These are phyloP conservation scores for Fusarium ramigenum DNA, from an alignment of 2,329 filamentous ascomycete species.

Conservation along the genomic window DNA sequence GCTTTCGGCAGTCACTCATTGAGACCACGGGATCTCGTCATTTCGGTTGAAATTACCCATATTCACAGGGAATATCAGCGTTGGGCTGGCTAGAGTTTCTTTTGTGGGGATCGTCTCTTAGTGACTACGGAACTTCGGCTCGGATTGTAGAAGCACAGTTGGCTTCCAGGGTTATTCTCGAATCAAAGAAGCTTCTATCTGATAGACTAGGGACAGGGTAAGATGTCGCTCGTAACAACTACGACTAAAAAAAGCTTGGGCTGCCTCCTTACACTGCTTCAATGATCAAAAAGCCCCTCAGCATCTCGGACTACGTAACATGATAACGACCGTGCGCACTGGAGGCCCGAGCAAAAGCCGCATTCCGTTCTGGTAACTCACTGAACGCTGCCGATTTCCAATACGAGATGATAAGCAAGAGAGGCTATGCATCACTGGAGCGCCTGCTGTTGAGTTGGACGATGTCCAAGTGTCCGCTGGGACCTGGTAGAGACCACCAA, in stretches of 20 bases:
- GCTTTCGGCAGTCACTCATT: neutral
- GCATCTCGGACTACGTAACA: neutral
- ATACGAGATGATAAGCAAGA: neutral
- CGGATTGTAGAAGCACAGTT: neutral
- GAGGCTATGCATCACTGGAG: neutral
- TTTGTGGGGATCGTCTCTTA: neutral
- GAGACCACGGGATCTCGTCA: neutral
- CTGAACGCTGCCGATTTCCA: neutral
- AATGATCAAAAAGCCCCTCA: neutral
- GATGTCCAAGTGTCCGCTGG: no score
- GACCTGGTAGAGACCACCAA: neutral
- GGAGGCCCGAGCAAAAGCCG: neutral
- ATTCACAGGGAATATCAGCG: neutral
- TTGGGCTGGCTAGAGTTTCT: neutral
- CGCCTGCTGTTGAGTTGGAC: neutral
- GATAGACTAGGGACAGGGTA: rapidly evolving
- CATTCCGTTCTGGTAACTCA: neutral
- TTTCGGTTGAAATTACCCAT: neutral
- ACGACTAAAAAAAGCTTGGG: neutral
- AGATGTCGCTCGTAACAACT: no score
- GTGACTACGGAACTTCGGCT: neutral
- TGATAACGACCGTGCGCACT: neutral
- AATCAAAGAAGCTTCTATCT: neutral
- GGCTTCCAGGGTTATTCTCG: neutral
- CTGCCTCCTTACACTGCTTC: neutral